Base-by-base conservation (phyloP, 164 flowering plant genomes). In the Magnolia kwangsiensis region DNA sequence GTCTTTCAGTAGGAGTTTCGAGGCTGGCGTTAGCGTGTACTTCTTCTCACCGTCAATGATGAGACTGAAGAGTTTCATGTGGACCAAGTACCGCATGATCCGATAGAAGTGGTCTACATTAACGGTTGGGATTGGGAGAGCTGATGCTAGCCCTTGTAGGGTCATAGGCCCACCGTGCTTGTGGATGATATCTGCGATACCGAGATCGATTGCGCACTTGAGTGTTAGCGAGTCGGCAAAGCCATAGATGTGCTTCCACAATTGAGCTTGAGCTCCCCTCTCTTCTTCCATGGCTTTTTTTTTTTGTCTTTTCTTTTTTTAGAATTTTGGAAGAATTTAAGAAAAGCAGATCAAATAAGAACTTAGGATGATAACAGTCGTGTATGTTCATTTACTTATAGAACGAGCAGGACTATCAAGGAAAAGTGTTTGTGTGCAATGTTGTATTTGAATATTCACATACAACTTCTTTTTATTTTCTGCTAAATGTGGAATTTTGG, bases 181-280 rank as follows among this genome's bases (percentile, higher is more conserved):
- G 79, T 88, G 67, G 66, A 89, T 83, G 2, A 86, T 85, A 55
- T 89, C 88, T 5, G 89, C 74, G 2, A 89, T 78, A 50, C 81
- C 77, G 24, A 89, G 85, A 76, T 89, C 89, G 20, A 89, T 81
- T 0, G 84, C 88, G 59, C 87, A 87, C 64, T 82, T 86, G 19
- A 87, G 72, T 0, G 84, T 87, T 82, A 84, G 83, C 50, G 88
- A 80, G 51, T 86, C 87, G 1, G 76, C 86, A 72, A 84, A 85
- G 50, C 78, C 79, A 59, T 84, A 77, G 78, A 87, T 78, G 72
- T 21, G 20, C 4, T 72, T 63, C 87, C 83, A 83, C 50, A 73
- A 20, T 24, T 29, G 68, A 13, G 75, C 75, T 45, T 63, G 68
- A 37, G 68, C 75, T 8, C 63, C 16, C 74, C 8, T 58, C 18